These are phyloP conservation scores for Diplodia corticola DNA, from an alignment of 2,329 filamentous ascomycete species.

Conservation along the genomic window DNA sequence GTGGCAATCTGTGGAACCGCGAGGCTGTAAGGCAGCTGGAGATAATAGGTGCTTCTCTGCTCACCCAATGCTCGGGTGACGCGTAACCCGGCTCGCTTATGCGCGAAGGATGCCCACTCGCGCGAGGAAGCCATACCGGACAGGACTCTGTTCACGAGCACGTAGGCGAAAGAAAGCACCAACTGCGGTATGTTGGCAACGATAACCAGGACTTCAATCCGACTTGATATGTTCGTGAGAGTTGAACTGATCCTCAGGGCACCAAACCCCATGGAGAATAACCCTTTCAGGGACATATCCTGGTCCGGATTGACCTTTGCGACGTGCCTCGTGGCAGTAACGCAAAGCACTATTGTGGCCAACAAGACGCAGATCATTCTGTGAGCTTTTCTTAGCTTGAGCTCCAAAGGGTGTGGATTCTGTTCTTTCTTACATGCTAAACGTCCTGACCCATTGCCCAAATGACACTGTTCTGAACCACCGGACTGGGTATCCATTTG, in stretches of 20 bases:
- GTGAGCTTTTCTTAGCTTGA: too few species aligned
- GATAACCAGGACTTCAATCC: slow-evolving; percentile 29
- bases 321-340: too few species aligned
- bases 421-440: too few species aligned
- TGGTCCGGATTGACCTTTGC: too few species aligned
- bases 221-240: too few species aligned
- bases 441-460: too few species aligned
- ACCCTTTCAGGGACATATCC: too few species aligned
- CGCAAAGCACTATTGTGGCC: too few species aligned
- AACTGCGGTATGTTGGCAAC: slow-evolving; percentile 52
- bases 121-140: slow-evolving; percentile 41
- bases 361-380: too few species aligned
- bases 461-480: too few species aligned
- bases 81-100: slow-evolving; percentile 36
- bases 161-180: slow-evolving; percentile 49
- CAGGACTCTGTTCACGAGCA: slow-evolving; percentile 47
- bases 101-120: slow-evolving; percentile 49
- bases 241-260: neutral
- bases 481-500: neutral
- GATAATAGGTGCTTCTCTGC: slow-evolving; percentile 45
- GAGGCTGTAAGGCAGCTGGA: slow-evolving; percentile 43
- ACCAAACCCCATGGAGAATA: neutral
- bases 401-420: too few species aligned
- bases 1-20: slow-evolving; percentile 38
- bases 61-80: slow-evolving; percentile 38